Base-by-base conservation (phyloP, 805 yeast genomes). In the Saccharomycopsis vini region DNA sequence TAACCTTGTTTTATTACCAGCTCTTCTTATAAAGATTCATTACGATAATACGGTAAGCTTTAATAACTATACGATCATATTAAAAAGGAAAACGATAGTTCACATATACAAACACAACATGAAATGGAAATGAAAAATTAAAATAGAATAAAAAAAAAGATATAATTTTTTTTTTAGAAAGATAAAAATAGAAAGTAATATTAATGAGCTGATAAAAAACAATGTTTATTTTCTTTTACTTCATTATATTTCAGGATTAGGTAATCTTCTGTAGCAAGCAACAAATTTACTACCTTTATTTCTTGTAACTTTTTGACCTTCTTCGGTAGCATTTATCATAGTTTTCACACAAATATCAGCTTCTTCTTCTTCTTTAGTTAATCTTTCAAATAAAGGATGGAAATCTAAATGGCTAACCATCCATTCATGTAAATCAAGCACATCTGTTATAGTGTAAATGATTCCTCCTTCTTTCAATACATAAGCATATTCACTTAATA, bases 301-400 rank as follows among this genome's bases (percentile, higher is more conserved):
- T 57, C 98, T 76, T 38, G 79, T 81, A 30, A 92, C 98, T 63
- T 92, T 92, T 65, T 92, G 89, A 46, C 98, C 98, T 63, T 92
- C 98, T 63, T 92, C 98, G 1, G 98, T 92, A n/a, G 92, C 80
- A 49, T 81, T 79, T 46, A 76, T 77, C 97, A 92, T 92, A 40
- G 86, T 75, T 49, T 73, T 64, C 19, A 89, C 97, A 64, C 97
- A 89, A 50, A 67, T 66, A 62, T 92, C 98, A 19, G 68, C 62
- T 2, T 62, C 60, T 63, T 89, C 97, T 85, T 94, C 87, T 50
- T 83, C 89, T 49, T 74, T 67, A 35, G 73, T 64, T 51, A 88
- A 72, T 53, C 97, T 75, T 62, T 80, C 87, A 59, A 92, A 92
- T 56, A 92, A 63, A 3, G 97, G 97, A 62, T 92, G 98, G 47